Evolutionary conservation across 2,329 filamentous ascomycete species (phyloP), one percentile per base, ranked within the genome.

Genomic region (Trichophyton equinum): DNA sequence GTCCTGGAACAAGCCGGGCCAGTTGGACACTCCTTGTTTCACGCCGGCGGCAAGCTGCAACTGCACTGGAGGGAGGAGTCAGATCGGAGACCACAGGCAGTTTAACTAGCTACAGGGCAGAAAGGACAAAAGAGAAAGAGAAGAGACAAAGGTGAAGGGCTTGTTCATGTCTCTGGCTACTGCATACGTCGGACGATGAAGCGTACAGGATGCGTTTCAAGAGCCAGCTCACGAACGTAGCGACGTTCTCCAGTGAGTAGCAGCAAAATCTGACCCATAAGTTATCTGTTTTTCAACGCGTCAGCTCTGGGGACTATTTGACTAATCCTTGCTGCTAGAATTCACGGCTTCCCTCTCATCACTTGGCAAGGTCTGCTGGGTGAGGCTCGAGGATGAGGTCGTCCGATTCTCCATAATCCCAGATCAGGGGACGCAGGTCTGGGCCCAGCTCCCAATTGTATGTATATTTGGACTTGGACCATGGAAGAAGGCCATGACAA

Each of bases 381-480:
- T 96, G 65, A 88, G 91, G 66, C 83, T 99, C 38, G 89, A 92
- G 75, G 84, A 95, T 75, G 86, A 91, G 62, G 86, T 86, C 60
- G 86, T 92, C 61, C 91, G 91, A 67, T 96, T 99, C 76, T 97
- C 94, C 63, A 89, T 97, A 69, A 92, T 97, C 64, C 91, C 94
- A 0, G 91, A 96, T 71, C 87, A 89, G 69, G 92, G 94, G 63
- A 95, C 90, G 7, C 92, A 97, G 79, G 92, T 97, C 60, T 99
- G 94, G 94, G 89, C 91, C 80, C 91, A 80, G 71, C 85, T 84
- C 51, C 64, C 67, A 47, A 67, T 70, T 57, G 74, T 76, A 70
- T 56, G 74, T 68, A 49, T 69, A 36, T 36, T 9, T 36, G 33
- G 33, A 36, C 33, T 9, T 36, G 33, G 33, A 11, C 33, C 33